Percentiles rank a stretch among this genome's conserved stretches.
Evolutionary conservation across 208 protist species (phyloP).

Genomic region (Acanthamoeba sp.): DNA sequence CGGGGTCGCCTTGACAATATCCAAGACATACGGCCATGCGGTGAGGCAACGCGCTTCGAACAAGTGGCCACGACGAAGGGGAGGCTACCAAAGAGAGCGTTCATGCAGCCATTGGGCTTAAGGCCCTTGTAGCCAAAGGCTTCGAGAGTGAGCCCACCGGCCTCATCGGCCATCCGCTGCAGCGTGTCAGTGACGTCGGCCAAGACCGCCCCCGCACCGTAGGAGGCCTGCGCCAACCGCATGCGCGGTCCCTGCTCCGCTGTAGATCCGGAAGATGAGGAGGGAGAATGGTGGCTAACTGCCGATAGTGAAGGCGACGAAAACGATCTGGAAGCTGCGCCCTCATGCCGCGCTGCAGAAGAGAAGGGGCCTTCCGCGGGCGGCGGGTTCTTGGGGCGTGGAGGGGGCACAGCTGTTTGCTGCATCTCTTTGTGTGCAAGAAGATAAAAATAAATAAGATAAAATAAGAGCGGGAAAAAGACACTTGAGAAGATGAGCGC

Average conservation of each 20-base stretch:
- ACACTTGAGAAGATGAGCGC: neutral
- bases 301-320: slow-evolving; percentile 42
- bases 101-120: slow-evolving; percentile 67
- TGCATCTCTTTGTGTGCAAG: neutral
- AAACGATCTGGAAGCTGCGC: neutral
- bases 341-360: neutral
- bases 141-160: neutral
- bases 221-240: neutral
- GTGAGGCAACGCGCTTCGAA: neutral
- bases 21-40: neutral
- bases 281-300: neutral
- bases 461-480: neutral
- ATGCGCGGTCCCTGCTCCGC: neutral
- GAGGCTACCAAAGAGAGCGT: slow-evolving; percentile 8
- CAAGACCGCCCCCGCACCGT: neutral
- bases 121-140: slow-evolving; percentile 40
- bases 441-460: neutral
- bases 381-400: neutral
- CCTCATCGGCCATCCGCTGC: slow-evolving; percentile 25
- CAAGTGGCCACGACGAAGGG: neutral
- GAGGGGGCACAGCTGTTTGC: neutral
- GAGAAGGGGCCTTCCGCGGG: neutral
- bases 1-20: neutral
- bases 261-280: neutral
- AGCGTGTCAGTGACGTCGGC: slow-evolving; percentile 31